Evolutionary conservation across 2,329 filamentous ascomycete genomes (phyloP).

Genomic region (Epichloe bromicola): DNA sequence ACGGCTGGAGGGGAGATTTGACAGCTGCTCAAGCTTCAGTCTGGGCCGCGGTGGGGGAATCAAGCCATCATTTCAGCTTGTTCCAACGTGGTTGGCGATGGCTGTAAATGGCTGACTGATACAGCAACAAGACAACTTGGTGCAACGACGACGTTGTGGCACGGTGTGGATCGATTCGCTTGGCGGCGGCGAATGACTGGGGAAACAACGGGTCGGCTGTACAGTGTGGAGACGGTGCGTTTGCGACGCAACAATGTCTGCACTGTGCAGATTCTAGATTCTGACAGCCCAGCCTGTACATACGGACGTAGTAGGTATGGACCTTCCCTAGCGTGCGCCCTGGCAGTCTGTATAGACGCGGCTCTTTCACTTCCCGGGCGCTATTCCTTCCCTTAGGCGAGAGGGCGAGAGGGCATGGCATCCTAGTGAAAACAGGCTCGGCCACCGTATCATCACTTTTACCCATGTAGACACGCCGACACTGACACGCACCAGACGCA

Average conservation of each 20-base stretch:
- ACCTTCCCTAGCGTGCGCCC: background rate
- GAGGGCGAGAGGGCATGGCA: background rate
- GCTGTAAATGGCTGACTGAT: background rate
- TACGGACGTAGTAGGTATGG: background rate
- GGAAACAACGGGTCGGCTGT: background rate
- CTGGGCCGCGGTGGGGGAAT: background rate
- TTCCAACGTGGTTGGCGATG: background rate
- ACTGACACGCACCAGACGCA: background rate
- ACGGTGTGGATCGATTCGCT: background rate
- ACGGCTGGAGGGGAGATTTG: background rate
- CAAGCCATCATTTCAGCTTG: background rate
- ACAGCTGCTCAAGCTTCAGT: background rate
- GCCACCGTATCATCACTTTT: background rate
- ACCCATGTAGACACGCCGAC: background rate
- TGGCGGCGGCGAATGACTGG: background rate
- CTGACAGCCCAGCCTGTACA: too few species aligned
- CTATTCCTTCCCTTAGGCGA: background rate
- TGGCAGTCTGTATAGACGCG: background rate
- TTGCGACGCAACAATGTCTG: background rate
- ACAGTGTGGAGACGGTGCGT: background rate
- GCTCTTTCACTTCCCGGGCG: background rate
- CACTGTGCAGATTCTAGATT: background rate
- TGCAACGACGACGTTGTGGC: background rate
- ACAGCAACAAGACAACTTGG: background rate
- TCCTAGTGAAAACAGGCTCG: background rate